A percentile compares a stretch with the other conserved stretches of the same genome.
These are phyloP conservation scores for Tanacetum coccineum DNA, from an alignment of 129 eudicot genomes.

Conservation along the genomic window DNA sequence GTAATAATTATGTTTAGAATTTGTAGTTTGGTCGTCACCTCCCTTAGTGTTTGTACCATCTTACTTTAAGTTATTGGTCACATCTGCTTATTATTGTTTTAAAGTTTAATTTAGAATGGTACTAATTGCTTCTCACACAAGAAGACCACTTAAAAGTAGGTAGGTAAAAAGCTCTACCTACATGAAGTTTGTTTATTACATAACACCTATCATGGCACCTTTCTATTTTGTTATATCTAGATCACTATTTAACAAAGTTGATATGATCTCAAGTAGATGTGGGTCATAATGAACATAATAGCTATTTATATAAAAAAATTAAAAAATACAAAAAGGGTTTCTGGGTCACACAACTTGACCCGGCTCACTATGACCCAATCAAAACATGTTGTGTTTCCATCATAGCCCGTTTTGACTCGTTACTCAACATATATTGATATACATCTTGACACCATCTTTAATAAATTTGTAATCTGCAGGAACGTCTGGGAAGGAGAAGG, in stretches of 20 bases:
- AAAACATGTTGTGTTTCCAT: too few species aligned
- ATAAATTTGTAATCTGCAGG: conserved; percentile 35
- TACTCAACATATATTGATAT: background rate
- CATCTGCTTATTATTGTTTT: background rate
- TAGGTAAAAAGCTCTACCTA: too few species aligned
- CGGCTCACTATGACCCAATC: background rate
- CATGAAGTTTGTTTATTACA: too few species aligned
- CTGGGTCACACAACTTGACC: background rate
- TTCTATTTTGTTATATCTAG: too few species aligned
- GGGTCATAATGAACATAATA: too few species aligned
- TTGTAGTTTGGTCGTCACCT: background rate
- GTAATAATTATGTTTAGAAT: background rate
- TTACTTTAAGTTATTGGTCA: background rate
- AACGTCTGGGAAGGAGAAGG: conserved; percentile 80
- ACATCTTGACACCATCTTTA: background rate
- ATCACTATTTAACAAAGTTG: too few species aligned
- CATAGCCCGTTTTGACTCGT: background rate
- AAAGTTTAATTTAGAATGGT: too few species aligned
- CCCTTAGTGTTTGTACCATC: background rate
- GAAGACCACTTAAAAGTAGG: too few species aligned
- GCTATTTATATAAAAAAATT: too few species aligned
- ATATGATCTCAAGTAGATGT: too few species aligned
- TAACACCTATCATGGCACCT: background rate
- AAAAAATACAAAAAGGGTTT: background rate
- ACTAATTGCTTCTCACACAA: too few species aligned